Conservation (phyloP, 495 filamentous ascomycete genomes). For the Mytilinidion resinicola region DNA sequence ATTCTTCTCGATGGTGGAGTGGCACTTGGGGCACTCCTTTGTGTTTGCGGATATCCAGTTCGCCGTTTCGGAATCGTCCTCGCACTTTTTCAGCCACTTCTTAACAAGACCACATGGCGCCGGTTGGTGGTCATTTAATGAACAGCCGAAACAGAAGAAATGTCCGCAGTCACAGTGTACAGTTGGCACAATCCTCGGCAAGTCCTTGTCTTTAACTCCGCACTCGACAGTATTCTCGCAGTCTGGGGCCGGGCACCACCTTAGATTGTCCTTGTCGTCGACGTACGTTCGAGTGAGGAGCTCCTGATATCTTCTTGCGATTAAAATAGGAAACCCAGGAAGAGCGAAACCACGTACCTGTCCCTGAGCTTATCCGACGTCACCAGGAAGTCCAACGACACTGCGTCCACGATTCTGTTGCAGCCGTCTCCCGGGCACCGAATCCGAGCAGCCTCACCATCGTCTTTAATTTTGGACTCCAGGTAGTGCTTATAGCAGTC, state of each 20-base stretch:
- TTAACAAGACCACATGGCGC: slow-evolving; percentile 87
- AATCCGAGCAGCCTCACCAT: slow-evolving; percentile 91
- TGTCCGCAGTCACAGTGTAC: slow-evolving; percentile 79
- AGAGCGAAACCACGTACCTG: slow-evolving; percentile 42
- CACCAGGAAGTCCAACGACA: slow-evolving; percentile 77
- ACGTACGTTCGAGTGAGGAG: slow-evolving; percentile 91
- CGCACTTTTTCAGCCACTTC: slow-evolving; percentile 97
- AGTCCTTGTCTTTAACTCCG: slow-evolving; percentile 72
- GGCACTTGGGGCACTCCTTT: slow-evolving; percentile 93
- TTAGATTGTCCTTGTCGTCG: slow-evolving; percentile 87
- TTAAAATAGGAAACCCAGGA: slow-evolving; percentile 1
- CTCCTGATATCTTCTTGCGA: slow-evolving; percentile 61
- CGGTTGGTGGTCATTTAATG: slow-evolving; percentile 85
- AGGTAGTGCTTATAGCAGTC: slow-evolving; percentile 91
- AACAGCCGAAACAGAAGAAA: slow-evolving; percentile 94
- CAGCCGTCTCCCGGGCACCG: slow-evolving; percentile 86
- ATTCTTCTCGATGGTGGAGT: slow-evolving; percentile 98
- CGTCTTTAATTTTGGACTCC: slow-evolving; percentile 82
- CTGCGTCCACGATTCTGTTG: slow-evolving; percentile 84
- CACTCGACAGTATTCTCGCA: slow-evolving; percentile 91
- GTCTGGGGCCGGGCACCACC: slow-evolving; percentile 96
- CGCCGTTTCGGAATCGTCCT: slow-evolving; percentile 94
- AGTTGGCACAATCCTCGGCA: slow-evolving; percentile 78
- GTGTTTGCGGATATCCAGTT: slow-evolving; percentile 99
- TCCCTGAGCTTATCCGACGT: slow-evolving; percentile 57